These are phyloP conservation scores for Candida vartiovaarae DNA, from an alignment of 805 yeast genomes.

Conservation along the genomic window DNA sequence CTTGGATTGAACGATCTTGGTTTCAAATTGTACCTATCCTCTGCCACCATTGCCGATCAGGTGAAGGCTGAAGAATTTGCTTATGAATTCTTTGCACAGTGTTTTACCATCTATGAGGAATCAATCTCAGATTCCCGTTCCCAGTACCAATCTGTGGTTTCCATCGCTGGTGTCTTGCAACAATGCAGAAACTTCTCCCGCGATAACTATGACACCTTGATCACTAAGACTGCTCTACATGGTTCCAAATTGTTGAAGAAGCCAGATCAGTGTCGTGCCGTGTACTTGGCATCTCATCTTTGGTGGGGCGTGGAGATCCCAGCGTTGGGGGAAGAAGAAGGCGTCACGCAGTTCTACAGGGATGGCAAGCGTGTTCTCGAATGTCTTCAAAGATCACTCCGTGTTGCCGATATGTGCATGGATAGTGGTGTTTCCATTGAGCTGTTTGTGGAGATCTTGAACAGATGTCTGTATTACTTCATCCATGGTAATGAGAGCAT, in stretches of 20 bases:
- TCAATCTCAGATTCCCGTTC: constrained; percentile 44
- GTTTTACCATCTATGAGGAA: constrained; percentile 79
- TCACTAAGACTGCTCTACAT: constrained; percentile 78
- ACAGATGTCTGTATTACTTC: constrained; percentile 78
- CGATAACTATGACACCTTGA: constrained; percentile 75
- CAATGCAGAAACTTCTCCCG: constrained; percentile 42
- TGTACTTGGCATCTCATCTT: constrained; percentile 78
- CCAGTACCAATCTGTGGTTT: constrained; percentile 45
- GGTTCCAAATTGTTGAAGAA: constrained; percentile 85
- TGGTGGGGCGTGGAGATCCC: constrained; percentile 85
- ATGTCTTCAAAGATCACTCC: constrained; percentile 78
- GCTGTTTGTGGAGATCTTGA: constrained; percentile 83
- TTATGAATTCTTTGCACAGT: constrained; percentile 84
- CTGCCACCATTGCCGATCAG: constrained; percentile 79
- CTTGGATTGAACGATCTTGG: constrained; percentile 30
- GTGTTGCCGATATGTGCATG: constrained; percentile 93
- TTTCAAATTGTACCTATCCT: constrained; percentile 46
- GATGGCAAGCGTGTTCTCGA: constrained; percentile 77
- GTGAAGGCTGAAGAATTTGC: constrained; percentile 61
- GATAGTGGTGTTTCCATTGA: constrained; percentile 69
- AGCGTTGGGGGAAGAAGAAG: constrained; percentile 38
- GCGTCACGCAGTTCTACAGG: constrained; percentile 33
- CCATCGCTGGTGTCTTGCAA: constrained; percentile 45
- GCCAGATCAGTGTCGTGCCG: constrained; percentile 92
- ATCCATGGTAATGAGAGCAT: constrained; percentile 70